A percentile compares a stretch with the other conserved stretches of the same genome.
These are phyloP conservation scores for Naganishia sp. DNA, from an alignment of 1,284 basidiomycete genomes.

Conservation along the genomic window DNA sequence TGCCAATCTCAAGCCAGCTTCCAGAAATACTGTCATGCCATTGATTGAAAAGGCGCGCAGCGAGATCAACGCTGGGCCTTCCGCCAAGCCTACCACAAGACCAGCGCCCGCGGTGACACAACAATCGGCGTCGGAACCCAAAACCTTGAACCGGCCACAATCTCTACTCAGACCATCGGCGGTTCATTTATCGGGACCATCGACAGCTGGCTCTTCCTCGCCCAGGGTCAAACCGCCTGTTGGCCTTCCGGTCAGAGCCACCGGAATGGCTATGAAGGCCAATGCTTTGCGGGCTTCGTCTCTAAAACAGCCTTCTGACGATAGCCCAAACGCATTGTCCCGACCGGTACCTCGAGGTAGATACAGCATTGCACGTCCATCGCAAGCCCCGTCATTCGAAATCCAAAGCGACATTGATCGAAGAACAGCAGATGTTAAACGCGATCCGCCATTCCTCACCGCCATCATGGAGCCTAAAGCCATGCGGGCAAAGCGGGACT, in stretches of 20 bases:
- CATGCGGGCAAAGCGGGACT: conserved; percentile 74
- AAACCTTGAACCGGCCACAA: conserved; percentile 28
- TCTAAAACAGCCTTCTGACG: conserved; percentile 48
- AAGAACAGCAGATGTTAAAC: neutral
- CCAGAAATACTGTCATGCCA: conserved; percentile 77
- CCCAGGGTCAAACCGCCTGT: conserved; percentile 44
- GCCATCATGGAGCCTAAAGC: conserved; percentile 72
- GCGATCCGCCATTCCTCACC: conserved; percentile 65
- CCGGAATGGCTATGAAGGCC: conserved; percentile 33
- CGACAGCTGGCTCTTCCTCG: conserved; percentile 39
- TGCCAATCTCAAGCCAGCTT: conserved; percentile 85
- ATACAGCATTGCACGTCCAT: conserved; percentile 14
- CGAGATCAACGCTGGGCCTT: conserved; percentile 3
- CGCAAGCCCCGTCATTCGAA: neutral
- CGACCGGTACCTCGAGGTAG: conserved; percentile 20
- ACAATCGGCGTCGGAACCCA: neutral
- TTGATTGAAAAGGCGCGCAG: conserved; percentile 70
- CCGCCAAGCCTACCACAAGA: neutral
- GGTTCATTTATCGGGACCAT: conserved; percentile 26
- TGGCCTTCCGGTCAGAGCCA: conserved; percentile 41
- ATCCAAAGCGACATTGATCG: neutral
- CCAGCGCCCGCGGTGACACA: conserved; percentile 10
- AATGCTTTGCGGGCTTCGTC: conserved; percentile 31
- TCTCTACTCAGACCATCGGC: conserved; percentile 37
- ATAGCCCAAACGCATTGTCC: conserved; percentile 30